These are phyloP conservation scores for Oryza glumipatula DNA, from an alignment of 176 grass and related monocot species.

Conservation along the genomic window DNA sequence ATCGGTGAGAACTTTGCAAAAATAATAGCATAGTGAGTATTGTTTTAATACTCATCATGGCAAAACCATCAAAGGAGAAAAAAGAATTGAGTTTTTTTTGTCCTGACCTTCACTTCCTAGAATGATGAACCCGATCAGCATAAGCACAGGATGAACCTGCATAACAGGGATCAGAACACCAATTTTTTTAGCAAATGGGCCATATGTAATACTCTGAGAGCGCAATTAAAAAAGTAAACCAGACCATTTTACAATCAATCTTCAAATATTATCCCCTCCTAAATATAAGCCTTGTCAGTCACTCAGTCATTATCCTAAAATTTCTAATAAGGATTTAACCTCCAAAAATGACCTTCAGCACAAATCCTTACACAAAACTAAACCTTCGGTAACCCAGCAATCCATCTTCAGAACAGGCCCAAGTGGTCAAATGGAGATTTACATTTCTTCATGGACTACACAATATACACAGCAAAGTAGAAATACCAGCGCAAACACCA, in stretches of 20 bases:
- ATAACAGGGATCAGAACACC: background rate
- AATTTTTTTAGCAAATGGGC: background rate
- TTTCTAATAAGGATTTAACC: slow-evolving; percentile 4
- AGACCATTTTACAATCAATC: background rate
- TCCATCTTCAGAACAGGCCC: background rate
- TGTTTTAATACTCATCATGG: background rate
- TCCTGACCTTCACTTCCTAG: slow-evolving; percentile 73
- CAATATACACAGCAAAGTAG: background rate
- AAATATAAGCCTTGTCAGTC: background rate
- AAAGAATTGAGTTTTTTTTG: background rate
- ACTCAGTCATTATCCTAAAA: background rate
- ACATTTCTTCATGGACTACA: background rate
- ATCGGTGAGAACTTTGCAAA: slow-evolving; percentile 10
- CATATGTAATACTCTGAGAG: background rate
- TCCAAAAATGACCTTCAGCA: slow-evolving; percentile 11
- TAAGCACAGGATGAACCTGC: slow-evolving; percentile 87
- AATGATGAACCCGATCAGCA: slow-evolving; percentile 85
- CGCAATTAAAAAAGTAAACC: background rate
- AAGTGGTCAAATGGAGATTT: background rate
- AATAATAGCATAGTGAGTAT: slow-evolving; percentile 18
- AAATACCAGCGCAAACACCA: background rate
- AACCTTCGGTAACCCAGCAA: background rate
- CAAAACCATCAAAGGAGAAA: slow-evolving; percentile 12
- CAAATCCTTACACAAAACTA: background rate
- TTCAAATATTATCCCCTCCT: background rate